A percentile compares a stretch with the other conserved stretches of the same genome.
These are phyloP conservation scores for Boletus sp. DNA, from an alignment of 768 basidiomycete species.

Conservation along the genomic window DNA sequence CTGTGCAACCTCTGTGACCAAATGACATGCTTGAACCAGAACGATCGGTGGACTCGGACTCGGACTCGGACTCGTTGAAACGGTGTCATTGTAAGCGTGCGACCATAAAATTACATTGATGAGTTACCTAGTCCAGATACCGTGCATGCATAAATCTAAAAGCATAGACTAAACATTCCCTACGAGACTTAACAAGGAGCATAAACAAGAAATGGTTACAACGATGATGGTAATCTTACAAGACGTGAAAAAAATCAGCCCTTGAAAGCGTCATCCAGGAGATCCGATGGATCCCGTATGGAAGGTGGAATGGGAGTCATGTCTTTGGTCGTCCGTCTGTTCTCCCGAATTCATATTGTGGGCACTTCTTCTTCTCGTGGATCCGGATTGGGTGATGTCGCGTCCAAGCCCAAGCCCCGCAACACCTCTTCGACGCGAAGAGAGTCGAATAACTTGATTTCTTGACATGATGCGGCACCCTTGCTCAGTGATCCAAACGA, in stretches of 20 bases:
- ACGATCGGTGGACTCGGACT: slow-evolving; percentile 54
- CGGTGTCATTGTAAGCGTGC: slow-evolving; percentile 4
- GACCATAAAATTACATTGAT: slow-evolving; percentile 6
- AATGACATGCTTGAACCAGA: slow-evolving; percentile 50
- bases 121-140: slow-evolving; percentile 3
- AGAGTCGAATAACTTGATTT: slow-evolving; percentile 54
- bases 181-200: slow-evolving; percentile 5
- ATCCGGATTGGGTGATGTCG: slow-evolving; percentile 25
- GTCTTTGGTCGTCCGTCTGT: slow-evolving; percentile 37
- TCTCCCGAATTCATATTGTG: slow-evolving; percentile 43
- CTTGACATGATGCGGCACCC: slow-evolving; percentile 36
- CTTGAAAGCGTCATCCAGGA: slow-evolving; percentile 36
- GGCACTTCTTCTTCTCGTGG: slow-evolving; percentile 44
- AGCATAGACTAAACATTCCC: slow-evolving; percentile 18
- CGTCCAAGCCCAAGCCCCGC: slow-evolving; percentile 56
- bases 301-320: slow-evolving; percentile 21
- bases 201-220: slow-evolving; percentile 11
- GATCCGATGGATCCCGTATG: slow-evolving; percentile 1
- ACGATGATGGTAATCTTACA: slow-evolving; percentile 1
- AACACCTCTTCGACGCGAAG: slow-evolving; percentile 67
- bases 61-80: slow-evolving; percentile 33
- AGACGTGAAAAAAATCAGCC: slow-evolving; percentile 19
- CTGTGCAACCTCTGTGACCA: no score
- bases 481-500: slow-evolving; percentile 49
- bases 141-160: slow-evolving; percentile 23